Evolutionary conservation across 2,329 filamentous ascomycete species (phyloP), one percentile per base, ranked within the genome.

Genomic region (Trichophyton rubrum): DNA sequence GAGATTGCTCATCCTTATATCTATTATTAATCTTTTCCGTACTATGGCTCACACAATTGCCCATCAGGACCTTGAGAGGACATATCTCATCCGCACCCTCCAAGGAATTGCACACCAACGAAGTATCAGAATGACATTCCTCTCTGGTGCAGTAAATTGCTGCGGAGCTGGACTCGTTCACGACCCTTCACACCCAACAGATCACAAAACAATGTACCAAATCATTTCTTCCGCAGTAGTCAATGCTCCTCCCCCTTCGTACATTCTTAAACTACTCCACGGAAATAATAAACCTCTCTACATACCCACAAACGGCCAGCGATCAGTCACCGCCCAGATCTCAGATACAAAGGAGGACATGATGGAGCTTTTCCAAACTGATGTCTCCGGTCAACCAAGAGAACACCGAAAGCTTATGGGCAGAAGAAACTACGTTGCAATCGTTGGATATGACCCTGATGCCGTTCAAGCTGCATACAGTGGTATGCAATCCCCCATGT

Each of bases 171-270:
- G 93, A 62, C 82, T 99, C 9, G 85, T 99, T 1, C 93, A 99
- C 74, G 93, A 99, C 74, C 93, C 93, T 0, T 82, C 87, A 20
- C 89, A 93, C 71, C 92, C 92, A 0, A 85, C 84, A 43, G 90
- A 97, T 74, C 90, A 97, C 80, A 99, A 97, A 77, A 96, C 93
- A 30, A 99, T 99, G 92, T 99, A 97, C 77, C 93, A 99, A 73
- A 82, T 99, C 72, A 96, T 97, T 71, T 87, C 91, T 1, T 91
- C 90, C 2, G 86, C 90, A 5, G 89, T 99, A 63, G 92, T 97
- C 60, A 95, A 95, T 55, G 87, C 88, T 0, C 92, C 93, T 0
- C 88, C 90, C 1, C 83, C 87, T 56, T 83, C 82, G 66, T 96
- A 96, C 75, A 86, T 97, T 47, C 81, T 97, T 67, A 95, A 95